Base-by-base conservation (phyloP, 1,284 basidiomycete species). In the Anthracocystis panici-leucophaei region DNA sequence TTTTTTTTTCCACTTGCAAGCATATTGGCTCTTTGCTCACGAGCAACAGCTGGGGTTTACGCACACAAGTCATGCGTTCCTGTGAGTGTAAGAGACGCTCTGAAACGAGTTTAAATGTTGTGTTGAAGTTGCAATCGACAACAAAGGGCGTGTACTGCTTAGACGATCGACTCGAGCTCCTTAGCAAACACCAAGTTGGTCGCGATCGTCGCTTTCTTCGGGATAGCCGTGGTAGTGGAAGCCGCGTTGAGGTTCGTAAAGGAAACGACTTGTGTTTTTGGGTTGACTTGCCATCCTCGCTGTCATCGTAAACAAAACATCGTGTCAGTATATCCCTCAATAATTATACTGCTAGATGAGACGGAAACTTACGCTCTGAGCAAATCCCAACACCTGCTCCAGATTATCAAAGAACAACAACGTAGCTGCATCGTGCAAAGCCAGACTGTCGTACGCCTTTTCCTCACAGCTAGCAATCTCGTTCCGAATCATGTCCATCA, bases 401-500 rank as follows among this genome's bases (percentile, higher is more conserved):
- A 91, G 90, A 57, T 88, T 90, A 38, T 90, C 90, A 87, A 96
- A 95, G 89, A 96, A 96, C 63, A 96, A 87, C 53, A 96, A 87
- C 2, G 93, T 94, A 1, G 92, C 91, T 0, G 93, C 94, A 79
- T 96, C 94, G 82, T 92, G 92, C 59, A 96, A 84, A 1, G 94
- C 94, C 56, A 96, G 87, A 72, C 90, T 92, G 78, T 93, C 91
- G 77, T 96, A 96, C 7, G 94, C 94, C 54, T 91, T 89, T 85
- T 96, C 94, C 83, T 95, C 93, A 80, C 94, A 96, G 79, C 92
- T 93, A 14, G 94, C 94, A 79, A 96, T 96, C 87, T 96, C 94
- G 84, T 93, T 93, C 78, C 93, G 88, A 77, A 96, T 95, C 5
- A 94, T 96, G n/a, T 91, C 91, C 91, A 96, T 93, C 69, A 96